Conservation (phyloP, 2,329 filamentous ascomycete species). For the Fusarium sp. region DNA sequence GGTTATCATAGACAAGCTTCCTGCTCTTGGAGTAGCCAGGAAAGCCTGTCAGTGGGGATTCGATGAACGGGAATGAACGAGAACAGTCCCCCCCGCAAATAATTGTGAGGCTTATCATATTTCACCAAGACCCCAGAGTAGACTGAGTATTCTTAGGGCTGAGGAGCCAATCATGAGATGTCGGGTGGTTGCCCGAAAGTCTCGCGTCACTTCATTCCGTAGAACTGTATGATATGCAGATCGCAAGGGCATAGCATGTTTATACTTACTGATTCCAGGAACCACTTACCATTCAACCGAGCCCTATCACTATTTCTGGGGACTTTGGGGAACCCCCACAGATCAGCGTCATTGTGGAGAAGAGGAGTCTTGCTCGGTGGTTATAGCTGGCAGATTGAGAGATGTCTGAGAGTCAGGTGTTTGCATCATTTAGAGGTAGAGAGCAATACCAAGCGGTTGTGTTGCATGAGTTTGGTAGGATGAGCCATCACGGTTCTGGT, state of each 20-base stretch:
- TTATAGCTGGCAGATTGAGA: background rate
- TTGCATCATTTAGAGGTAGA: background rate
- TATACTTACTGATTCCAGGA: background rate
- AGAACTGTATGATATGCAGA: too few species aligned
- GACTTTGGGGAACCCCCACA: background rate
- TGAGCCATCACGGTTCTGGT: background rate
- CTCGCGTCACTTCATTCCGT: too few species aligned
- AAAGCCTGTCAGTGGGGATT: too few species aligned
- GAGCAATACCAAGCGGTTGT: background rate
- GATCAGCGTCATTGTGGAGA: constrained; percentile 1
- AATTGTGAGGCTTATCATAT: too few species aligned
- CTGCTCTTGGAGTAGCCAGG: too few species aligned
- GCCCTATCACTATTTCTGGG: background rate
- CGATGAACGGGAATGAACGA: too few species aligned
- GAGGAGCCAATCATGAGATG: too few species aligned
- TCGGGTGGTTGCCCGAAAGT: too few species aligned
- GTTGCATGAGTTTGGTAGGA: background rate
- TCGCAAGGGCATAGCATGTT: background rate
- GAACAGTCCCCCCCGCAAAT: too few species aligned
- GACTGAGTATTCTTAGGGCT: too few species aligned
- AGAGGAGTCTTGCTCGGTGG: background rate
- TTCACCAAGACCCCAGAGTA: too few species aligned
- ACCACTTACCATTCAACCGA: background rate
- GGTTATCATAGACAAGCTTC: too few species aligned
- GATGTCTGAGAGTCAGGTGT: background rate